These are phyloP conservation scores for Ceratocystis variospora DNA, from an alignment of 2,329 filamentous ascomycete species.

Conservation along the genomic window DNA sequence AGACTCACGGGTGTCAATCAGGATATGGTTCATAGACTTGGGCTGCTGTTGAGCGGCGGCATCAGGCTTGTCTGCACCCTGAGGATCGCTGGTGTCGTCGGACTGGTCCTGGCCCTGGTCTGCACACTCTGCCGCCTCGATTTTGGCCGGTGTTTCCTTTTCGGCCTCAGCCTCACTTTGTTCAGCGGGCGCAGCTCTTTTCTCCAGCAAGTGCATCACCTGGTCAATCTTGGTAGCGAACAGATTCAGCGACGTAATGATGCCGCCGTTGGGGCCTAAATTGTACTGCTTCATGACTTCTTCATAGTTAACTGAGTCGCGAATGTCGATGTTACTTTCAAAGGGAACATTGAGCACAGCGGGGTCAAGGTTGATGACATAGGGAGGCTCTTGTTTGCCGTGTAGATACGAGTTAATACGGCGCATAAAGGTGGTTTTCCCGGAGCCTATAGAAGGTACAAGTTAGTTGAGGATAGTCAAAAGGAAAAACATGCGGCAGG, in stretches of 20 bases:
- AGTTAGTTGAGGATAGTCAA: constrained; percentile 6
- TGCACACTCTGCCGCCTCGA: constrained; percentile 90
- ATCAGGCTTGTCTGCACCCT: constrained; percentile 65
- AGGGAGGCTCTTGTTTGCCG: constrained; percentile 64
- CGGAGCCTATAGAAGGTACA: constrained; percentile 48
- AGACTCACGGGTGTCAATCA: constrained; percentile 65
- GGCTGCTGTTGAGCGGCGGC: constrained; percentile 43
- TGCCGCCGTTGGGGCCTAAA: constrained; percentile 90
- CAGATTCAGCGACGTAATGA: constrained; percentile 86
- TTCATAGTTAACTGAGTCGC: constrained; percentile 97
- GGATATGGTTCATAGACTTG: constrained; percentile 63
- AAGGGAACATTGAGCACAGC: constrained; percentile 89
- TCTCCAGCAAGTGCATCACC: constrained; percentile 77
- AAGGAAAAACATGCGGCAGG: no score
- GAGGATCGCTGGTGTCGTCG: constrained; percentile 77
- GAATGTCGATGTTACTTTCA: constrained; percentile 95
- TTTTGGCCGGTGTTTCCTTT: constrained; percentile 87
- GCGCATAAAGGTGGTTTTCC: constrained; percentile 99
- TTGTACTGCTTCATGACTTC: constrained; percentile 99
- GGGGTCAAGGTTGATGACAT: constrained; percentile 93
- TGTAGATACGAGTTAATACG: constrained; percentile 91
- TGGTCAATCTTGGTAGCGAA: constrained; percentile 98
- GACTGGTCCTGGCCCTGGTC: constrained; percentile 86
- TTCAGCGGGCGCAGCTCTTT: constrained; percentile 48
- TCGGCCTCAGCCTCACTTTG: constrained; percentile 26